phyloP scores from a whole-genome alignment of 1,284 basidiomycete species.

The Austroboletus niveus region DNA sequence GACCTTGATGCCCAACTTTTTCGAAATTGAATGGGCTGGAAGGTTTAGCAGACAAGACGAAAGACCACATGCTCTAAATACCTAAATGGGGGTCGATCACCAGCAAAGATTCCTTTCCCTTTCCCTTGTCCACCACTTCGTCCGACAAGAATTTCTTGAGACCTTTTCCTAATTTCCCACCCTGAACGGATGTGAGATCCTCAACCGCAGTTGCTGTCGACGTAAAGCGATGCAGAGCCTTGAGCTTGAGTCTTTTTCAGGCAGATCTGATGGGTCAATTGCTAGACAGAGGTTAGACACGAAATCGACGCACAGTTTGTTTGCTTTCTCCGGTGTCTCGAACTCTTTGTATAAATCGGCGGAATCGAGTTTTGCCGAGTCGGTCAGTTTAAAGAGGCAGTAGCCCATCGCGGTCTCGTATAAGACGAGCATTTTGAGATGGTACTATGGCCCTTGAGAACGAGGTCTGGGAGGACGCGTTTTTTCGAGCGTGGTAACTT shows the following conservation, averaged over 20 bases:
- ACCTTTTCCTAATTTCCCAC: constrained; percentile 90
- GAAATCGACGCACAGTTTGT: constrained; percentile 72
- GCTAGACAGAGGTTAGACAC: constrained; percentile 2
- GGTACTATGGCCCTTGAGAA: background rate
- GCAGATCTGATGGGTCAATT: background rate
- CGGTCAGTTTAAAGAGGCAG: constrained; percentile 96
- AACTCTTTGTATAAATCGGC: constrained; percentile 92
- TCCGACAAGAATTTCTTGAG: constrained; percentile 93
- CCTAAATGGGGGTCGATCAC: constrained; percentile 93
- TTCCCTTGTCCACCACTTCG: constrained; percentile 84
- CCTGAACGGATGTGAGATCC: constrained; percentile 91
- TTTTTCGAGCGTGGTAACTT: constrained; percentile 35
- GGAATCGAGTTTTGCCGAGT: constrained; percentile 84
- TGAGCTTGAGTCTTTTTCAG: constrained; percentile 79
- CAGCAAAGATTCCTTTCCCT: constrained; percentile 84
- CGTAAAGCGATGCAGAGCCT: constrained; percentile 94
- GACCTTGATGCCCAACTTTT: constrained; percentile 93
- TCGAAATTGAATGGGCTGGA: constrained; percentile 81
- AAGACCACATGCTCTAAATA: constrained; percentile 38
- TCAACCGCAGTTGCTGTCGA: constrained; percentile 99
- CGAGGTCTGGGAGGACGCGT: constrained; percentile 10
- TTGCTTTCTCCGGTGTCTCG: constrained; percentile 87
- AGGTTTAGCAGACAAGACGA: constrained; percentile 3
- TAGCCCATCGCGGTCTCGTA: constrained; percentile 91
- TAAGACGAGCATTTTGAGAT: constrained; percentile 70